Evolutionary conservation across 2,329 filamentous ascomycete species (phyloP).

Genomic region (Hypoxylon sp.): DNA sequence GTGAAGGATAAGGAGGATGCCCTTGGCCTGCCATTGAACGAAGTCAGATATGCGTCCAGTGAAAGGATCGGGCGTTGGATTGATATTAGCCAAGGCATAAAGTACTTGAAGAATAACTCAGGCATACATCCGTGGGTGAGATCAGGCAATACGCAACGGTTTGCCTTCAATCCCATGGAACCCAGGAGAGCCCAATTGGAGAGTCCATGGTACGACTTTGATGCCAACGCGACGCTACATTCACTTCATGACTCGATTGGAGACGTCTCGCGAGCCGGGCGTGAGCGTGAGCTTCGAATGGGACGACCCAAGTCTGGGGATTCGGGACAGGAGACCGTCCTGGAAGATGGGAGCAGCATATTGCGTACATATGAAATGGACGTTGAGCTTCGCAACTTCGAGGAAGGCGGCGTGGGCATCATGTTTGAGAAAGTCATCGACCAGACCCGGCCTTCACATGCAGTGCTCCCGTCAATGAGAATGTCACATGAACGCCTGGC

Average conservation of each 20-base stretch:
- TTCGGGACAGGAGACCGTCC: conserved; percentile 17
- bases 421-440: conserved; percentile 54
- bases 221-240: background rate
- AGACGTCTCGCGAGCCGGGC: conserved; percentile 1
- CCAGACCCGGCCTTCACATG: conserved; percentile 44
- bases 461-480: conserved; percentile 54
- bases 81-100: conserved; percentile 46
- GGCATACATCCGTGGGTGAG: conserved; percentile 50
- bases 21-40: conserved; percentile 51
- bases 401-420: conserved; percentile 51
- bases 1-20: conserved; percentile 51
- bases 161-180: conserved; percentile 38
- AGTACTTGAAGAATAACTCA: conserved; percentile 49
- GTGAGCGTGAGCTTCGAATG: conserved; percentile 10
- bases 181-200: conserved; percentile 24
- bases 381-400: conserved; percentile 61
- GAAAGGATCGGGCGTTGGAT: conserved; percentile 48
- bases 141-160: conserved; percentile 31
- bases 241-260: background rate
- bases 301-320: background rate
- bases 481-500: conserved; percentile 67
- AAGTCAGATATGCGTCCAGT: conserved; percentile 44
- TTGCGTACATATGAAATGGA: conserved; percentile 66
- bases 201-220: conserved; percentile 32
- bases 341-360: conserved; percentile 53